Conservation (phyloP, 1,284 basidiomycete species). For the Ustilago esculenta region DNA sequence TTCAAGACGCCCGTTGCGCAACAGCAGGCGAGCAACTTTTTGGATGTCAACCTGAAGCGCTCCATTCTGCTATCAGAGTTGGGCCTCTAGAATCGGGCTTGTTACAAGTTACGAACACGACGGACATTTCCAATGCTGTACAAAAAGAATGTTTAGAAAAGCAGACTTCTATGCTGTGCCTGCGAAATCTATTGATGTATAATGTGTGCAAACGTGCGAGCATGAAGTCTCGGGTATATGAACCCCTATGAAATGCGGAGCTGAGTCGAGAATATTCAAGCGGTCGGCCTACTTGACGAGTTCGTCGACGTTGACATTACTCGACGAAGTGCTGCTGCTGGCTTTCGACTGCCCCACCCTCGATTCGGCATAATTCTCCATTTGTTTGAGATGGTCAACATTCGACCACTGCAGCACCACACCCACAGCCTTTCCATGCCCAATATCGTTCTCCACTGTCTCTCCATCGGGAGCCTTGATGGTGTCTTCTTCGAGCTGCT, state of each 20-base stretch:
- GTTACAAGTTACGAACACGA: neutral
- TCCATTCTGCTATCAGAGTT: conserved; percentile 2
- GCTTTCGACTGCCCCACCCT: neutral
- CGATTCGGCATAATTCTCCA: conserved; percentile 8
- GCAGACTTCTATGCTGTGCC: neutral
- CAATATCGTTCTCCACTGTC: conserved; percentile 32
- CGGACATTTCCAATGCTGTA: neutral
- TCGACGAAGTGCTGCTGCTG: neutral
- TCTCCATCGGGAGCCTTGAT: conserved; percentile 33
- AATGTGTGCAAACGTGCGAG: conserved; percentile 1
- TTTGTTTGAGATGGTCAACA: conserved; percentile 31
- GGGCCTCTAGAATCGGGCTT: neutral
- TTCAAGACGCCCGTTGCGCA: conserved; percentile 59
- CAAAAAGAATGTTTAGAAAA: conserved; percentile 1
- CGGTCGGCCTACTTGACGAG: conserved; percentile 28
- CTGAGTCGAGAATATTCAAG: no score
- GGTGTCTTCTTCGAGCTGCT: conserved; percentile 25
- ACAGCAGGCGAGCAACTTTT: conserved; percentile 54
- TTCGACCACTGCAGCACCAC: conserved; percentile 35
- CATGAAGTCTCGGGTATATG: no score
- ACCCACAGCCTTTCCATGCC: conserved; percentile 28
- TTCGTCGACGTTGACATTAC: conserved; percentile 47
- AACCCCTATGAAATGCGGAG: no score
- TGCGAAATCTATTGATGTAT: conserved; percentile 2
- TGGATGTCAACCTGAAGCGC: conserved; percentile 48